Conservation (phyloP, 352 stramenopile genomes). For the Globisporangium takayamanum region DNA sequence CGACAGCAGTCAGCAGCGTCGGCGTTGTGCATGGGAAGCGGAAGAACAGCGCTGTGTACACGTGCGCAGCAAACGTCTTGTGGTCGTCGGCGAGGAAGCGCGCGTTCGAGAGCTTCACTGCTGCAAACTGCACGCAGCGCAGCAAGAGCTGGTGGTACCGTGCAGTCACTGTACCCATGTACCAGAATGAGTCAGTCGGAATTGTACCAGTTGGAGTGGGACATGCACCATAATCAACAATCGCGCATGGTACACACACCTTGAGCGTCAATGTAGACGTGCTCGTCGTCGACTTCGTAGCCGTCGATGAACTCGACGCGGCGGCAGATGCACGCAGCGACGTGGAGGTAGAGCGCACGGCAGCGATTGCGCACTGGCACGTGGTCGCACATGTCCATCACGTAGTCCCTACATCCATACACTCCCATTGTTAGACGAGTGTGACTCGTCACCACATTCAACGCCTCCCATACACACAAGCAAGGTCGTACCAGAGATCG, state of each 20-base stretch:
- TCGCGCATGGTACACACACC: slow-evolving; percentile 25
- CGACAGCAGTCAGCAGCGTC: slow-evolving; percentile 42
- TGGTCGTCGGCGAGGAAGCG: slow-evolving; percentile 68
- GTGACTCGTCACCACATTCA: too few relatives aligned
- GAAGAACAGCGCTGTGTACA: slow-evolving; percentile 63
- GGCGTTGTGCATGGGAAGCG: slow-evolving; percentile 47
- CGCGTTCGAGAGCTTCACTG: slow-evolving; percentile 54
- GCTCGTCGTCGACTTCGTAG: slow-evolving; percentile 49
- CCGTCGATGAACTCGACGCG: slow-evolving; percentile 75
- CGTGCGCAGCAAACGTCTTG: slow-evolving; percentile 62
- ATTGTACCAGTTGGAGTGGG: neutral
- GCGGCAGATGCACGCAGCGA: slow-evolving; percentile 61
- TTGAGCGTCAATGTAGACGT: slow-evolving; percentile 35
- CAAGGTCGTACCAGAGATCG: slow-evolving; percentile 50
- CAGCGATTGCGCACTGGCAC: slow-evolving; percentile 69
- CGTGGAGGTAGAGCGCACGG: slow-evolving; percentile 63
- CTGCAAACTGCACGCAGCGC: slow-evolving; percentile 52
- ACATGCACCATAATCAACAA: neutral
- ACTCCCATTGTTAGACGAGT: neutral
- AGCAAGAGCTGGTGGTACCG: slow-evolving; percentile 57
- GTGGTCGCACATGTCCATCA: slow-evolving; percentile 79
- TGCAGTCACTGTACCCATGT: slow-evolving; percentile 31
- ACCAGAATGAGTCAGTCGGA: neutral
- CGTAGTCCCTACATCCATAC: slow-evolving; percentile 39
- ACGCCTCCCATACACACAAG: neutral